Base-by-base conservation (phyloP, 768 basidiomycete species). In the Mycena floridula region DNA sequence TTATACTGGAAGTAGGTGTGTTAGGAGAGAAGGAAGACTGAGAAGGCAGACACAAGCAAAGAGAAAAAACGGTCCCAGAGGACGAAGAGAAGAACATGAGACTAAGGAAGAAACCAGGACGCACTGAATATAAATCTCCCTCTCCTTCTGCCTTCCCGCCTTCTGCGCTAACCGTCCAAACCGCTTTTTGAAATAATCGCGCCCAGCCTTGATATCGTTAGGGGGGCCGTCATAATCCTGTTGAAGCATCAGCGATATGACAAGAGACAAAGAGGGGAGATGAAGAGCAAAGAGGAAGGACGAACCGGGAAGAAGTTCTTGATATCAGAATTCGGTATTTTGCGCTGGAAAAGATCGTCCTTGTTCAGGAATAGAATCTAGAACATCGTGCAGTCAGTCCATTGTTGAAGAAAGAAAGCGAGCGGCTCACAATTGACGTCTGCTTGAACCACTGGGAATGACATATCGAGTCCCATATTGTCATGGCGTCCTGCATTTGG, bases 401-500 rank as follows among this genome's bases (percentile, higher is more conserved):
- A 13, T 38, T 21, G 20, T 11, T 9, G 37, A 16, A 38, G 37
- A 22, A 21, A 20, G 37, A 38, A 21, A 38, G 20, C 11, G 37
- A 13, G 4, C 11, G 9, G 9, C 11, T 9, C 51, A 92, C 92
- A 44, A 96, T 90, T 8, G 90, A 92, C 0, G 92, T 94, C 51
- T 86, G 79, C 64, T 89, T 88, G 68, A 96, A 96, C 92, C 92
- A 96, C 52, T 94, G 91, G 8, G 91, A 94, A 61, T 96, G 91
- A 66, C 91, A 94, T 75, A 97, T 94, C 32, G 91, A 92, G 54
- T 97, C 93, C 85, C 93, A 97, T 40, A 97, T 90, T n/a, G 90
- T 90, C 82, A 97, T 87, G 2, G 93, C 90, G 51, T 97, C 93
- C 69, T 94, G 89, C 92, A 97, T 95, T 82, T 95, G 93, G 59